Conservation (phyloP, 768 basidiomycete genomes). For the Vararia minispora region DNA sequence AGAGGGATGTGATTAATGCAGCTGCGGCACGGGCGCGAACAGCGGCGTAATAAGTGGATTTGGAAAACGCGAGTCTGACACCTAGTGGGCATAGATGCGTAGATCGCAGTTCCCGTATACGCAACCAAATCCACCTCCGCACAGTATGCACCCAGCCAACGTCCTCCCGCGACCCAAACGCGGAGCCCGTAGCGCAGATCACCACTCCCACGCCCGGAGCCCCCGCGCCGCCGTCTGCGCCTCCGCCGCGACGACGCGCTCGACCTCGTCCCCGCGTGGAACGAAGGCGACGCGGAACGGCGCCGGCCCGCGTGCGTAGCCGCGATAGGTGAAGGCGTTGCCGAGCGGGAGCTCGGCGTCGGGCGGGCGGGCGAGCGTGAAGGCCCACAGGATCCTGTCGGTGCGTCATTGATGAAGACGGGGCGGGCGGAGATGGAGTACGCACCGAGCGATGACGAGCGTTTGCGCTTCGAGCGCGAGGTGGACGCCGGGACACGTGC, state of each 20-base stretch:
- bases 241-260: constrained; percentile 5
- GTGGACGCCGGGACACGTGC: constrained; percentile 14
- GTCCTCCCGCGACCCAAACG: too few relatives aligned
- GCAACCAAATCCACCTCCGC: too few relatives aligned
- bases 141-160: too few relatives aligned
- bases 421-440: neutral
- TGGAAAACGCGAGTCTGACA: too few relatives aligned
- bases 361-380: constrained; percentile 6
- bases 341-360: neutral
- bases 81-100: too few relatives aligned
- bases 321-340: neutral
- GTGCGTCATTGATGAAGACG: neutral
- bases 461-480: constrained; percentile 10
- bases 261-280: neutral
- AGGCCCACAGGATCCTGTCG: constrained; percentile 12
- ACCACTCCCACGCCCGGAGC: constrained; percentile 7
- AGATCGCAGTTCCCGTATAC: too few relatives aligned
- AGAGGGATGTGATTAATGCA: neutral
- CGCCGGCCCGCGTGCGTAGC: constrained; percentile 2
- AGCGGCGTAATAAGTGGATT: too few relatives aligned
- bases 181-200: too few relatives aligned
- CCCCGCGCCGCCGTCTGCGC: constrained; percentile 3
- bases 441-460: constrained; percentile 9
- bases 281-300: constrained; percentile 1
- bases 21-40: too few relatives aligned